Conservation (phyloP, 2,329 filamentous ascomycete species). For the Myriosclerotinia curreyana region DNA sequence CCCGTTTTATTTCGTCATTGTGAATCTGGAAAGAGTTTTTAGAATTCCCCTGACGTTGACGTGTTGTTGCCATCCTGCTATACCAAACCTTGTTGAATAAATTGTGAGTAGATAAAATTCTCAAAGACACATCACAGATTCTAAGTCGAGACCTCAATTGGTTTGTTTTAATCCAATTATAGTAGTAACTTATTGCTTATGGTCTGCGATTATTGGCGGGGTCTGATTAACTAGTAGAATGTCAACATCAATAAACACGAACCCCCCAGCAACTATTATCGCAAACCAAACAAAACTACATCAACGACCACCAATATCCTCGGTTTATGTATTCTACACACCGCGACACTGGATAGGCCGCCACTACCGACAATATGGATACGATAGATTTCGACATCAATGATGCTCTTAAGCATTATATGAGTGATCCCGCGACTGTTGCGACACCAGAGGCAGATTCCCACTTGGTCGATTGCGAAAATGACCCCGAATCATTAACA, state of each 20-base stretch:
- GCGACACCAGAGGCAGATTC: slow-evolving; percentile 82
- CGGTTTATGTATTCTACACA: slow-evolving; percentile 19
- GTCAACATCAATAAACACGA: slow-evolving; percentile 24
- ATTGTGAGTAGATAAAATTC: slow-evolving; percentile 19
- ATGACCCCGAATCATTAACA: slow-evolving; percentile 76
- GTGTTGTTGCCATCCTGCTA: slow-evolving; percentile 35
- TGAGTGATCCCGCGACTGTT: slow-evolving; percentile 84
- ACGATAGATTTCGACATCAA: slow-evolving; percentile 93
- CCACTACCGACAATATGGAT: slow-evolving; percentile 49
- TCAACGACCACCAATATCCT: slow-evolving; percentile 6
- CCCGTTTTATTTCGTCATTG: slow-evolving; percentile 41
- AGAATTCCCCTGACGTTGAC: slow-evolving; percentile 32
- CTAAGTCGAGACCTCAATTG: slow-evolving; percentile 6
- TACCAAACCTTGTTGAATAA: slow-evolving; percentile 20
- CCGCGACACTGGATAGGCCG: slow-evolving; percentile 13
- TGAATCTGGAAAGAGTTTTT: slow-evolving; percentile 42
- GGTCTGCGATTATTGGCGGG: slow-evolving; percentile 17
- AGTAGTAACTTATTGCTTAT: background rate
- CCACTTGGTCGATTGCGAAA: slow-evolving; percentile 85
- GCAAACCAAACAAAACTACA: slow-evolving; percentile 15
- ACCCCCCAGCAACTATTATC: slow-evolving; percentile 19
- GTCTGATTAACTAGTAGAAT: slow-evolving; percentile 13
- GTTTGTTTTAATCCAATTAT: background rate
- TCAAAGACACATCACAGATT: slow-evolving; percentile 3
- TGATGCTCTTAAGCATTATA: slow-evolving; percentile 92